Evolutionary conservation across 805 yeast species (phyloP).

Genomic region (Saccharomycopsis oosterbeekiorum): DNA sequence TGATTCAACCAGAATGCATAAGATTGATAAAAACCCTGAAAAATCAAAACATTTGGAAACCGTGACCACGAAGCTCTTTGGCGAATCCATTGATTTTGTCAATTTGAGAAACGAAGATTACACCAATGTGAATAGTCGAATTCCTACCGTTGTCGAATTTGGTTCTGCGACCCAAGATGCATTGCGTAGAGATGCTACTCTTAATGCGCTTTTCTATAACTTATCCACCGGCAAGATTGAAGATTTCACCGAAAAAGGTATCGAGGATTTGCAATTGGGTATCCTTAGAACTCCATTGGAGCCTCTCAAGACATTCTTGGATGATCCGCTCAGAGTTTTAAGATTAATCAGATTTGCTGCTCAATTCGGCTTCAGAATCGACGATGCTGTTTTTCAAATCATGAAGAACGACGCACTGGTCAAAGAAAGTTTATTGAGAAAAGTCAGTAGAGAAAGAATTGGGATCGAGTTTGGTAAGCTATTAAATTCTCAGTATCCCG

Average conservation of each 20-base stretch:
- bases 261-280: slow-evolving; percentile 60
- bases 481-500: slow-evolving; percentile 51
- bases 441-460: slow-evolving; percentile 83
- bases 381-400: slow-evolving; percentile 43
- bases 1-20: slow-evolving; percentile 45
- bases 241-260: slow-evolving; percentile 73
- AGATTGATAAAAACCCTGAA: slow-evolving; percentile 86
- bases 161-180: slow-evolving; percentile 95
- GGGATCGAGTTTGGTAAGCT: slow-evolving; percentile 80
- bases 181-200: slow-evolving; percentile 85
- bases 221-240: slow-evolving; percentile 60
- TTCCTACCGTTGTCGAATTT: slow-evolving; percentile 61
- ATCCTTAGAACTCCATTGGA: slow-evolving; percentile 79
- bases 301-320: slow-evolving; percentile 77
- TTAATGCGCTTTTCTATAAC: slow-evolving; percentile 87
- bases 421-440: slow-evolving; percentile 47
- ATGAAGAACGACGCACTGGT: slow-evolving; percentile 51
- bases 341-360: slow-evolving; percentile 81
- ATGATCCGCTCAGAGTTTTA: slow-evolving; percentile 87
- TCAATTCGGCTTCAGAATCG: slow-evolving; percentile 61
- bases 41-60: slow-evolving; percentile 95
- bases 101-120: slow-evolving; percentile 83
- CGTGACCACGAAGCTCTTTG: slow-evolving; percentile 80
- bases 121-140: slow-evolving; percentile 61
- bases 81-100: slow-evolving; percentile 86